phyloP scores from a whole-genome alignment of 2,329 filamentous ascomycete genomes.

The Rugonectria rugulosa region DNA sequence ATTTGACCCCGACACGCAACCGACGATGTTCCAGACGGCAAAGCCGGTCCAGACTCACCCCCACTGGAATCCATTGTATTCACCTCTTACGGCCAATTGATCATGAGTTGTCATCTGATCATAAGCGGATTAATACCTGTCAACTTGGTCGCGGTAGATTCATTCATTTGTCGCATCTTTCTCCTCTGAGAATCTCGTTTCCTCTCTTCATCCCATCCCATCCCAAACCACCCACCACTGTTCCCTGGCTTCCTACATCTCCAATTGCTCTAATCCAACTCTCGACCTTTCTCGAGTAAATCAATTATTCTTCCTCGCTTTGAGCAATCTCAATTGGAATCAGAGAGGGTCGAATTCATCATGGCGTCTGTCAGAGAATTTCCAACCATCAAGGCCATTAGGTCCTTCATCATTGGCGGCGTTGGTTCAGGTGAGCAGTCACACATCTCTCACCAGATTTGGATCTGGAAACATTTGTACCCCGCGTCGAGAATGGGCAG shows the following conservation, averaged over 20 bases:
- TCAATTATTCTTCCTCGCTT: constrained; percentile 1
- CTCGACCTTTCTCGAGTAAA: background rate
- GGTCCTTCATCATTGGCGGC: constrained; percentile 70
- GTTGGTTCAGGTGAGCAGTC: constrained; percentile 41
- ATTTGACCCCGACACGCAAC: constrained; percentile 12
- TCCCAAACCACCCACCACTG: background rate
- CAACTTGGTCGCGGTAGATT: constrained; percentile 4
- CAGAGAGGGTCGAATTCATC: background rate
- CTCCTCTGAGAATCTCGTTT: background rate
- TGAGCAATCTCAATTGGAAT: background rate
- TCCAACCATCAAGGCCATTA: constrained; percentile 77
- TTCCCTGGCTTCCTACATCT: background rate
- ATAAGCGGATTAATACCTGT: constrained; percentile 21
- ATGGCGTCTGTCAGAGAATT: constrained; percentile 66
- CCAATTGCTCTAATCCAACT: constrained; percentile 1
- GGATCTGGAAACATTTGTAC: background rate
- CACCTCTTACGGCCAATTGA: constrained; percentile 3
- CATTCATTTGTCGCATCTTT: constrained; percentile 10
- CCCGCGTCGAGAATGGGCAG: background rate
- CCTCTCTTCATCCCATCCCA: constrained; percentile 6
- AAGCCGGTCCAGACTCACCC: constrained; percentile 13
- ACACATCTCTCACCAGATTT: background rate
- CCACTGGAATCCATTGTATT: constrained; percentile 12
- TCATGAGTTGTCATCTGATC: constrained; percentile 7
- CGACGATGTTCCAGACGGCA: constrained; percentile 14